These are phyloP conservation scores for Cucumis sativus DNA, from an alignment of 306 rosid genomes.

Conservation along the genomic window Cucumber_9930_V3 NC_026658.2:601001-601500, in stretches of 20 bases:
- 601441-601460: slow-evolving; percentile 19
- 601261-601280: slow-evolving; percentile 19
- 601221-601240: slow-evolving; percentile 21
- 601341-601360: slow-evolving; percentile 53
- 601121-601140: too few relatives aligned
- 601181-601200: too few relatives aligned
- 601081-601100: too few relatives aligned
- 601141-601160: too few relatives aligned
- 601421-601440: slow-evolving; percentile 53
- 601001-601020: too few relatives aligned
- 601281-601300: slow-evolving; percentile 16
- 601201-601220: slow-evolving; percentile 17
- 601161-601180: too few relatives aligned
- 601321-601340: slow-evolving; percentile 76
- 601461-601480: too few relatives aligned
- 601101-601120: too few relatives aligned
- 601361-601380: slow-evolving; percentile 24
- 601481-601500: slow-evolving; percentile 32
- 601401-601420: slow-evolving; percentile 29
- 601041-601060: too few relatives aligned
- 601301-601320: slow-evolving; percentile 54
- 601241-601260: slow-evolving; percentile 22
- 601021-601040: too few relatives aligned
- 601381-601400: slow-evolving; percentile 75
- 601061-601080: too few relatives aligned